Base-by-base conservation (phyloP, 2,329 filamentous ascomycete genomes). In the Didymosphaeria variabile region DNA sequence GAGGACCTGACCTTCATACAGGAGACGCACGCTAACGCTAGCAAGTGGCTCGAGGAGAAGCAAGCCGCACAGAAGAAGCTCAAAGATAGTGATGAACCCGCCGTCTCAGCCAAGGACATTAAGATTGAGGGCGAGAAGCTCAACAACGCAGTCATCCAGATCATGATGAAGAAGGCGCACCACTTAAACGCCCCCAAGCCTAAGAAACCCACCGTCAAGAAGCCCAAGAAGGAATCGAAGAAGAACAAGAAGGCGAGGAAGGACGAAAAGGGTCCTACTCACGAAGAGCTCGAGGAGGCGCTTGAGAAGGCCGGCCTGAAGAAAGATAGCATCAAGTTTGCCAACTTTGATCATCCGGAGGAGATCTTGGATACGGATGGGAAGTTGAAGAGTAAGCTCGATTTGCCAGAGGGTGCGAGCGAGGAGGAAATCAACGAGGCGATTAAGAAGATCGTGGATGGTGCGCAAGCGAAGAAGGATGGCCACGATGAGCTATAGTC, bases 21-120 rank as follows among this genome's bases (percentile, higher is more conserved):
- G 55, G 83, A 86, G 12, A 80, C 88, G 19, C 87, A 89, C 71
- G 85, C 87, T 31, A 84, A 86, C 15, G 87, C 89, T 19, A 81
- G 85, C 17, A 82, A 85, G 21, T 99, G 94, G 94, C 84, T 99
- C 21, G 86, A 88, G 34, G 86, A 90, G 66, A 90, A 91, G 74
- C 80, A 91, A 51, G 82, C 84, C 2, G 85, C 86, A 68, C 94
- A 98, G 78, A 86, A 88, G 32, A 89, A 87, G 67, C 86, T 97
- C 3, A 80, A 85, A n/a, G 80, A 84, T 2, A 88, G 88, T 2
- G 91, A 92, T 10, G 89, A 98, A 67, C 92, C 94, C 0, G 88
- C 90, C 0, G 82, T 98, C 9, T 85, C 90, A 0, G 82, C 88
- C 66, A 89, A 90, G 72, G 94, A 97, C 6, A 60, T 77, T 44